Conservation (phyloP, 495 filamentous ascomycete genomes). For the Opeltia flavorubescens region DNA sequence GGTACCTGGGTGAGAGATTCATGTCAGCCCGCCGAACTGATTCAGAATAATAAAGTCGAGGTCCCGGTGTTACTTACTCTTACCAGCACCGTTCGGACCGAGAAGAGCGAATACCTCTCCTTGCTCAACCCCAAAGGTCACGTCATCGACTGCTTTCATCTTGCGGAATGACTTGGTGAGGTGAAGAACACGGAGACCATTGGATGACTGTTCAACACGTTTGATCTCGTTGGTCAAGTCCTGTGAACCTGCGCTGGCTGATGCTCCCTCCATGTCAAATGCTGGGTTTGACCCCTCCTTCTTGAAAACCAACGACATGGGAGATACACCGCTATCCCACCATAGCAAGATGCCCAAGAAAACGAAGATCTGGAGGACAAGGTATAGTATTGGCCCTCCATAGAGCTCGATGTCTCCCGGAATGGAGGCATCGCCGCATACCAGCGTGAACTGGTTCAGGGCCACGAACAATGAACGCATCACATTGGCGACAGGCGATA, state of each 20-base stretch:
- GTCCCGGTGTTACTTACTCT: not conserved
- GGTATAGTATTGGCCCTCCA: conserved; percentile 61
- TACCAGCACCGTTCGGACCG: conserved; percentile 15
- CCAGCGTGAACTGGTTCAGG: conserved; percentile 58
- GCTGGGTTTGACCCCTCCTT: conserved; percentile 17
- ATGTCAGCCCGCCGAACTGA: not conserved
- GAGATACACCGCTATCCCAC: conserved; percentile 46
- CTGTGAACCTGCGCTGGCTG: not conserved
- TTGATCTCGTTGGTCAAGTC: not conserved
- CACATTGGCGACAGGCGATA: conserved; percentile 55
- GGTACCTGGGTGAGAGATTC: too few relatives aligned
- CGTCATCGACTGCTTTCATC: conserved; percentile 21
- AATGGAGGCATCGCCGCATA: conserved; percentile 45
- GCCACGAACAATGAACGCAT: conserved; percentile 51
- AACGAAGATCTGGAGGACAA: conserved; percentile 50
- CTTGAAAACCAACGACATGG: conserved; percentile 23
- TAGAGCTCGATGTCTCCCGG: conserved; percentile 55
- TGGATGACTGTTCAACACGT: not conserved
- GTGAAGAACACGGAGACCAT: conserved; percentile 15
- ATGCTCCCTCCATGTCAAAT: conserved; percentile 26
- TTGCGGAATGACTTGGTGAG: conserved; percentile 19
- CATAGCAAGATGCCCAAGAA: conserved; percentile 53
- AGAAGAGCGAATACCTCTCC: conserved; percentile 23
- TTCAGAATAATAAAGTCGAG: not conserved
- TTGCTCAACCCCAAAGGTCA: conserved; percentile 21